Base-by-base conservation (phyloP, 2,329 filamentous ascomycete species). In the Colletotrichum melonis region DNA sequence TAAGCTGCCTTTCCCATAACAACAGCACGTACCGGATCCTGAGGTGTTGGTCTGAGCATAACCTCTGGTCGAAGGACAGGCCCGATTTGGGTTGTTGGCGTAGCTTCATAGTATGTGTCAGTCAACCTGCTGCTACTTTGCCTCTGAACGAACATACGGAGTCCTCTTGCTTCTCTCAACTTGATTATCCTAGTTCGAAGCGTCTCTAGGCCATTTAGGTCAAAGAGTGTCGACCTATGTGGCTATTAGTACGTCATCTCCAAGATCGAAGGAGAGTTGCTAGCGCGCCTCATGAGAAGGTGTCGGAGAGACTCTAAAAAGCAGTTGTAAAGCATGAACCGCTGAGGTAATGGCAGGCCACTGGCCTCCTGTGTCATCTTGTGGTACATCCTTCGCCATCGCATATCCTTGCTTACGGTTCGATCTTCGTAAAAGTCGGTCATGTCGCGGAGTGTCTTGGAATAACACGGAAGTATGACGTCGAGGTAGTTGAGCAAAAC, bases 311-410 rank as follows among this genome's bases (percentile, higher is more conserved):
- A 80, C 2, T 81, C 79, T 59, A 92, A 78, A 75, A 88, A 90
- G 64, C 87, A 83, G 75, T 90, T 89, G 77, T 90, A 91, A 67
- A 90, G 83, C 32, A 85, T 79, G 73, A 92, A 91, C 7, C 89
- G 83, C 19, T 87, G 85, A 1, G 86, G 86, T 1, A 92, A 80
- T 6, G 83, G 82, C 38, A 89, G 84, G 0, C 87, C 88, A 2
- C 83, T 85, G 4, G 85, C 86, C 77, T 91, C 88, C 28, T 86
- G 83, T 8, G 84, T 85, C 85, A 92, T 85, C 5, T 82, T 80
- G 78, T 90, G 85, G 77, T 88, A 90, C 88, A 92, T 91, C 75
- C 84, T 85, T 55, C 86, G 84, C 90, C 90, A 92, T 67, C 89
- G 85, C 46, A 84, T 81, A 73, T 87, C 84, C 67, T 85, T 86